Evolutionary conservation across 179 eudicot genomes (phyloP).

Genomic region (Monotropa hypopitys): DNA sequence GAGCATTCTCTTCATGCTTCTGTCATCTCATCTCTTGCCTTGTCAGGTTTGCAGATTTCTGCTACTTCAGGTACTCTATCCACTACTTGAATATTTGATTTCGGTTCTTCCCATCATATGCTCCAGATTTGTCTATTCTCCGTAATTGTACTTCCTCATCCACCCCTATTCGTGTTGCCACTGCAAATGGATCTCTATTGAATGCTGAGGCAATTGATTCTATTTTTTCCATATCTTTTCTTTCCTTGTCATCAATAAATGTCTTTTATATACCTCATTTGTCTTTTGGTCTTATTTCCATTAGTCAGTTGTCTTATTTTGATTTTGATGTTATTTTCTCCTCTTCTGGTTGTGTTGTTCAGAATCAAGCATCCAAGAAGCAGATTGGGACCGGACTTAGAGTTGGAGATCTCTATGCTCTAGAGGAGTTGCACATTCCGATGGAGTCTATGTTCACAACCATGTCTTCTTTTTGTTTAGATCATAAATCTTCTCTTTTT

Average conservation of each 20-base stretch:
- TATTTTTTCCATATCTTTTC: not conserved
- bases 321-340: not conserved
- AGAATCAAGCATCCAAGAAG: too few relatives aligned
- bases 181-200: not conserved
- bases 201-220: not conserved
- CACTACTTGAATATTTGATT: not conserved
- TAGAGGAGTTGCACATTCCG: not conserved
- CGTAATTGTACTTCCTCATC: too few relatives aligned
- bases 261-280: not conserved
- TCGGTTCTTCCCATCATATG: not conserved
- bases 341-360: too few relatives aligned
- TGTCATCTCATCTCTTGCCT: too few relatives aligned
- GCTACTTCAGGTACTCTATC: too few relatives aligned
- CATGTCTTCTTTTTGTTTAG: not conserved
- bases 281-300: not conserved
- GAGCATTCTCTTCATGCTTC: too few relatives aligned
- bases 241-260: too few relatives aligned
- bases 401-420: not conserved
- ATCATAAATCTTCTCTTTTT: not conserved
- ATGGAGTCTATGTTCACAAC: not conserved
- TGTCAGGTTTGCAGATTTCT: too few relatives aligned
- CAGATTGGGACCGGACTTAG: too few relatives aligned
- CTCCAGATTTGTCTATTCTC: not conserved
- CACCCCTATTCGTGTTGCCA: not conserved
- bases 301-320: not conserved